Base-by-base conservation (phyloP, 1,284 basidiomycete species). In the Lentinula novae-zelandiae region DNA sequence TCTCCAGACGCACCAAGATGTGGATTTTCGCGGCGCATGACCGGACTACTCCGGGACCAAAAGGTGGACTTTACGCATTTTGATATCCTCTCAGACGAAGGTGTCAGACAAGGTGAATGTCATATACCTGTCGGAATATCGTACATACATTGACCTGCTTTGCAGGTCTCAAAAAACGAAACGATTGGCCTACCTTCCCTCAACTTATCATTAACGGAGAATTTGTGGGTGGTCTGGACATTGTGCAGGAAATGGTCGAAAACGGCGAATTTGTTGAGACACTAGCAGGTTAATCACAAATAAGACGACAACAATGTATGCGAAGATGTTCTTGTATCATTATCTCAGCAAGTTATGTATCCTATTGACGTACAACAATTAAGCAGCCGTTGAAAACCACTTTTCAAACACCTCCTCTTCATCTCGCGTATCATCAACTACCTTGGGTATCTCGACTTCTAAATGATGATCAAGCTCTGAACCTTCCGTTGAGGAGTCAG, bases 181-280 rank as follows among this genome's bases (percentile, higher is more conserved):
- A 95, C 62, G 87, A 96, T 68, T 99, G 96, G 96, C 96, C 96
- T 3, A 99, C 96, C 8, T 95, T 93, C 72, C 96, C 96, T 12
- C 96, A 99, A 75, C 82, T 99, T 3, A 97, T 98, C 70, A 82
- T 98, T 27, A 85, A 92, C 38, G 95, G 96, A 49, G 96, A 98
- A 72, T 91, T 99, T 62, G 86, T 98, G 17, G 97, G 96, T 31
- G 96, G 97, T 36, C 87, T 96, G 70, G 96, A 99, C 72, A 95
- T 98, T 66, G 84, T 97, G 3, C 76, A 77, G 64, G 84, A 85
- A 66, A 82, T 85, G 81, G 76, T 73, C 20, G 72, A 78, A 1
- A 80, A 63, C 44, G 82, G 77, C n/a, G 83, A 86, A 65, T 75
- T 85, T 48, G 64, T 66, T 27, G 75, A 79, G 1, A 22, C 65